Conservation (phyloP, 2,329 filamentous ascomycete genomes). For the Alternaria consortialis region DNA sequence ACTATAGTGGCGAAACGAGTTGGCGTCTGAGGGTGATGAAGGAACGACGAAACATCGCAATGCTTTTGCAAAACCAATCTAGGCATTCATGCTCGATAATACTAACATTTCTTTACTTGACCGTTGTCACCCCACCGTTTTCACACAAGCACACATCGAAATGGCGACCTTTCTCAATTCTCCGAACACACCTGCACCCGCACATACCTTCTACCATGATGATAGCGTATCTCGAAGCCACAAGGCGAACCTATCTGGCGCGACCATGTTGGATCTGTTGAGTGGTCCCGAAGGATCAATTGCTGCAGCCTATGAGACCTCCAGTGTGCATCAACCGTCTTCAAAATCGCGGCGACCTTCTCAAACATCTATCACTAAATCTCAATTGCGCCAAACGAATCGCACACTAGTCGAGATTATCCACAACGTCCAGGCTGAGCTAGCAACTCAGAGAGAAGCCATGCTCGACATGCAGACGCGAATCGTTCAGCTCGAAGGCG, state of each 20-base stretch:
- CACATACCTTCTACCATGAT: conserved; percentile 20
- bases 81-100: conserved; percentile 4
- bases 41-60: conserved; percentile 18
- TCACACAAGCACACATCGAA: conserved; percentile 1
- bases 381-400: conserved; percentile 37
- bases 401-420: conserved; percentile 40
- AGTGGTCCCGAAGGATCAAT: conserved; percentile 28
- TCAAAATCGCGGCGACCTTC: conserved; percentile 33
- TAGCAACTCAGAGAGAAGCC: conserved; percentile 34
- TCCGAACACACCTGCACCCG: conserved; percentile 12
- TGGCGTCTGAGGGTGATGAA: conserved; percentile 21
- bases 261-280: conserved; percentile 29
- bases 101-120: conserved; percentile 6
- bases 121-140: background rate
- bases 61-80: conserved; percentile 9
- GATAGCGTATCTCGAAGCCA: conserved; percentile 15
- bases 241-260: conserved; percentile 36
- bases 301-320: conserved; percentile 17
- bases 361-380: conserved; percentile 36
- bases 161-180: conserved; percentile 28
- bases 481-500: conserved; percentile 37
- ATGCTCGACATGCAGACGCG: conserved; percentile 43
- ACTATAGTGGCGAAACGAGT: conserved; percentile 21
- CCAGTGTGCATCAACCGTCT: conserved; percentile 2
- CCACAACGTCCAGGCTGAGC: conserved; percentile 39